Percentiles rank a stretch among this genome's conserved stretches.
Evolutionary conservation across 441 rosid species (phyloP).

Genomic region (Gossypium schwendimanii): DNA sequence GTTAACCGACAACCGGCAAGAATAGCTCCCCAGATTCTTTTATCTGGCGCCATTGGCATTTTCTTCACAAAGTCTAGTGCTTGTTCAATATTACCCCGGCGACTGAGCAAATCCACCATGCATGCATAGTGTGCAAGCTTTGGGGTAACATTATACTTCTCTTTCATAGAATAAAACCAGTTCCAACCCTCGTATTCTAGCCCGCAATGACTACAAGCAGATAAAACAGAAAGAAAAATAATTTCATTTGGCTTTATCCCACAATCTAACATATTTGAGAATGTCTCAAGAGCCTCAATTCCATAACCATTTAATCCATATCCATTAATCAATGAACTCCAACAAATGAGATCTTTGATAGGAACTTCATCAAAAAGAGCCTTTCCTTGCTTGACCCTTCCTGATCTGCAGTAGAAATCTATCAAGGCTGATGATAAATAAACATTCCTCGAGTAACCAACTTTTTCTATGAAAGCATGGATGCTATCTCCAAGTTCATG

Average conservation of each 20-base stretch:
- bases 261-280: conserved; percentile 17
- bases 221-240: conserved; percentile 19
- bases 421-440: conserved; percentile 21
- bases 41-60: conserved; percentile 27
- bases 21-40: conserved; percentile 8
- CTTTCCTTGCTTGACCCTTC: conserved; percentile 20
- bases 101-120: conserved; percentile 31
- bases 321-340: conserved; percentile 22
- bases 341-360: conserved; percentile 17
- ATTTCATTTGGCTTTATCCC: conserved; percentile 20
- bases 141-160: conserved; percentile 5
- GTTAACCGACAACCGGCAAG: conserved; percentile 21
- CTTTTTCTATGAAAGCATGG: conserved; percentile 13
- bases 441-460: conserved; percentile 20
- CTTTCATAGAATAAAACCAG: conserved; percentile 20
- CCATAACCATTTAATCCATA: conserved; percentile 19
- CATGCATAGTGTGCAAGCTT: conserved; percentile 15
- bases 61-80: conserved; percentile 22
- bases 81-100: conserved; percentile 19
- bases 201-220: conserved; percentile 19
- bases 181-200: conserved; percentile 16
- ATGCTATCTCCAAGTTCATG: conserved; percentile 20
- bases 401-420: conserved; percentile 27
- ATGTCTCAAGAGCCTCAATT: conserved; percentile 21
- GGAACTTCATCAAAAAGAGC: conserved; percentile 14